Percentiles rank a stretch among this genome's conserved stretches.
phyloP scores from a whole-genome alignment of 169 alveolate genomes.

The Cryptosporidium bovis region DNA sequence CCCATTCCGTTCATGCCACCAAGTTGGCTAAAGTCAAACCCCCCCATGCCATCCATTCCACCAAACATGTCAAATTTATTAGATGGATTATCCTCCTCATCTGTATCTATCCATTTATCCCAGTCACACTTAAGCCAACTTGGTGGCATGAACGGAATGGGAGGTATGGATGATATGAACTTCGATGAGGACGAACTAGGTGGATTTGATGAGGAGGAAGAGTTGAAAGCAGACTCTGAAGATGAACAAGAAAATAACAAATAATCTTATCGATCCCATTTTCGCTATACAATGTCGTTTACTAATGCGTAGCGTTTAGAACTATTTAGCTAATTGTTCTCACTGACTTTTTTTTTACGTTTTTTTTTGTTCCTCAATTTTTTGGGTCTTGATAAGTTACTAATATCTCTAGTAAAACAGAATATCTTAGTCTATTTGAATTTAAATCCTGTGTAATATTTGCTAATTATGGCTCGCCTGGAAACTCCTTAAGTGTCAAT shows the following conservation, averaged over 20 bases:
- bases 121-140: slow-evolving; percentile 80
- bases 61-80: slow-evolving; percentile 77
- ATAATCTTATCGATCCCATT: neutral
- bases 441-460: no score
- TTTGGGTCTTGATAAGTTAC: no score
- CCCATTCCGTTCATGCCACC: slow-evolving; percentile 80
- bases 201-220: slow-evolving; percentile 61
- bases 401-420: no score
- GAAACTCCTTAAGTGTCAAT: no score
- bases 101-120: slow-evolving; percentile 83
- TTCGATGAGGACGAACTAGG: slow-evolving; percentile 56
- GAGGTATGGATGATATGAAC: slow-evolving; percentile 76
- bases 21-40: slow-evolving; percentile 76
- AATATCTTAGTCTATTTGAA: no score
- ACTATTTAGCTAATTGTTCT: no score
- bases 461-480: no score
- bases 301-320: no score
- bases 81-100: slow-evolving; percentile 81
- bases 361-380: no score
- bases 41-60: slow-evolving; percentile 76
- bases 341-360: no score
- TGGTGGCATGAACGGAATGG: slow-evolving; percentile 79
- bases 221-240: slow-evolving; percentile 21
- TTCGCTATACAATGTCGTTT: no score
- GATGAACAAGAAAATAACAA: neutral